These are phyloP conservation scores for Fusarium scirpi DNA, from an alignment of 2,329 filamentous ascomycete genomes.

Conservation along the genomic window DNA sequence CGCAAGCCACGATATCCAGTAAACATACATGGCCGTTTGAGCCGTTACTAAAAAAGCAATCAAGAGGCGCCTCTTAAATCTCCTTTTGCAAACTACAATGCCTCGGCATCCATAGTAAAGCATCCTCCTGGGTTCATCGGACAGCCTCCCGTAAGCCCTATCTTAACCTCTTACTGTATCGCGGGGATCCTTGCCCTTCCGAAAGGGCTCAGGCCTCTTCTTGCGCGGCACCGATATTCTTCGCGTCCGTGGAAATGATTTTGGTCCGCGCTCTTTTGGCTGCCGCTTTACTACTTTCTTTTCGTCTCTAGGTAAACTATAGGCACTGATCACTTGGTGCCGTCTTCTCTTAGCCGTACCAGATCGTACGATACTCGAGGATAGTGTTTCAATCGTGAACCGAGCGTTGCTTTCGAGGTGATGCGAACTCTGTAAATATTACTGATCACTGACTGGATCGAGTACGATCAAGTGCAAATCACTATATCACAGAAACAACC, in stretches of 20 bases:
- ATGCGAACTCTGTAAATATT: neutral
- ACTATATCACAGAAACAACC: neutral
- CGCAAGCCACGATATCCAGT: constrained; percentile 19
- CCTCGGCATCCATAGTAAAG: neutral
- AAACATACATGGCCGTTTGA: neutral
- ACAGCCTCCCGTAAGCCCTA: constrained; percentile 16
- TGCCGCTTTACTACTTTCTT: constrained; percentile 13
- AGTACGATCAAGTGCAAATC: neutral
- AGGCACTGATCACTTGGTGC: constrained; percentile 24
- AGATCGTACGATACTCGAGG: constrained; percentile 9
- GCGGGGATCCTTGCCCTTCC: constrained; percentile 8
- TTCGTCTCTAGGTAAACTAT: neutral
- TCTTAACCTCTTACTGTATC: constrained; percentile 10
- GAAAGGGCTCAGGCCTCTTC: constrained; percentile 18
- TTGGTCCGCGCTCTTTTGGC: constrained; percentile 5
- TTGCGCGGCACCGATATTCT: neutral
- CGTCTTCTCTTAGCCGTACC: neutral
- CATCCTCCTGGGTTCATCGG: constrained; percentile 11
- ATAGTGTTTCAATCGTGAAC: neutral
- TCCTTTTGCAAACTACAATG: neutral
- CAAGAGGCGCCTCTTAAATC: neutral
- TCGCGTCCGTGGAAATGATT: constrained; percentile 8
- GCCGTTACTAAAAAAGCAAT: constrained; percentile 5
- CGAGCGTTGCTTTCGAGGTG: neutral
- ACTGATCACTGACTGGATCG: neutral